Percentiles rank a stretch among this genome's conserved stretches.
These are phyloP conservation scores for Aspergillus phoenicis DNA, from an alignment of 2,329 filamentous ascomycete genomes.

Conservation along the genomic window DNA sequence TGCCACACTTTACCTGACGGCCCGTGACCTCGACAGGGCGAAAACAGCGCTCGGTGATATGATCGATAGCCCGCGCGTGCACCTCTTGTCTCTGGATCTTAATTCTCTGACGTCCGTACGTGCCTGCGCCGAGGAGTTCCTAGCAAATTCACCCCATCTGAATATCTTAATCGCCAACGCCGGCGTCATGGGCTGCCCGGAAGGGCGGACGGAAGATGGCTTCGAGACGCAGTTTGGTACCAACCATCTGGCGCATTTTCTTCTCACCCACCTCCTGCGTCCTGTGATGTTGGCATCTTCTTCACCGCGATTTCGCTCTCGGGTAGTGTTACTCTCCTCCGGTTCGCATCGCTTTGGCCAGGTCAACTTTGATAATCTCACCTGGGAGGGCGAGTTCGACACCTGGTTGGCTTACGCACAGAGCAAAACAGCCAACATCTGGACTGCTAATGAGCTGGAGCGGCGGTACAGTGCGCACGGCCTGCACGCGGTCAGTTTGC, in stretches of 20 bases:
- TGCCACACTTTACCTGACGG: constrained; percentile 41
- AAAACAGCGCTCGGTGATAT: constrained; percentile 29
- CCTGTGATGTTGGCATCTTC: constrained; percentile 19
- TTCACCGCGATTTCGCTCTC: constrained; percentile 46
- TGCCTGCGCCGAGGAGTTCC: constrained; percentile 14
- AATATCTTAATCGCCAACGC: constrained; percentile 47
- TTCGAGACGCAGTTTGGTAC: constrained; percentile 57
- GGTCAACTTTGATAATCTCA: constrained; percentile 44
- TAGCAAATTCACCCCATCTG: constrained; percentile 13
- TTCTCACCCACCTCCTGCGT: constrained; percentile 56
- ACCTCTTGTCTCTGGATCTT: constrained; percentile 24
- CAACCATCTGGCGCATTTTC: constrained; percentile 58
- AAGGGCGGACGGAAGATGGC: constrained; percentile 40
- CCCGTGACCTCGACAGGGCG: constrained; percentile 39
- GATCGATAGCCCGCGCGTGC: constrained; percentile 15
- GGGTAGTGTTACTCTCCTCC: constrained; percentile 53
- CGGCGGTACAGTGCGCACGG: constrained; percentile 49
- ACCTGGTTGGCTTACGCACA: constrained; percentile 50
- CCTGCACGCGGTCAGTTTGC: constrained; percentile 49
- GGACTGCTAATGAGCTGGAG: constrained; percentile 56
- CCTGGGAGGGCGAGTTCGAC: constrained; percentile 40
- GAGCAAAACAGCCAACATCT: constrained; percentile 56
- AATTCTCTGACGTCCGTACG: constrained; percentile 9
- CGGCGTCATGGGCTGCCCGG: constrained; percentile 44
- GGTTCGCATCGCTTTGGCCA: constrained; percentile 44